A percentile compares a stretch with the other conserved stretches of the same genome.
phyloP scores from a whole-genome alignment of 2,329 filamentous ascomycete genomes.

The Microdochium paspali region DNA sequence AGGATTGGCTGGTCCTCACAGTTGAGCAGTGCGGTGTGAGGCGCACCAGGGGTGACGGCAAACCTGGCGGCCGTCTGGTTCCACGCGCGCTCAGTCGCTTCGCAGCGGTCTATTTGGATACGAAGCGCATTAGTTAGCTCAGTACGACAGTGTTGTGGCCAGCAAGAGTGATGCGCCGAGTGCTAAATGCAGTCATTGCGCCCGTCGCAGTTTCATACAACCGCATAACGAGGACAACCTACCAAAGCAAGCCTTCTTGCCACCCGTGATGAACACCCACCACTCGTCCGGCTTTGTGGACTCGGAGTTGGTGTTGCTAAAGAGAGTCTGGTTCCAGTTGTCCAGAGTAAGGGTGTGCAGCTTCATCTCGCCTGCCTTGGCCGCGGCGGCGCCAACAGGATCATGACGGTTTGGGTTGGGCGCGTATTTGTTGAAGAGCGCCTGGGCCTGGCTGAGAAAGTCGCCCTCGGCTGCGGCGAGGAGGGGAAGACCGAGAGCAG shows the following conservation, averaged over 20 bases:
- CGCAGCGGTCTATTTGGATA: constrained; percentile 48
- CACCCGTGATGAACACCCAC: constrained; percentile 65
- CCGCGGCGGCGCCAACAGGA: constrained; percentile 33
- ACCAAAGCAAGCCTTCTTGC: constrained; percentile 71
- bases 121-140: background rate
- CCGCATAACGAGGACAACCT: no score
- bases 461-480: constrained; percentile 43
- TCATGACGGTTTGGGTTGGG: constrained; percentile 35
- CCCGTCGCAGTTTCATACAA: no score
- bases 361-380: constrained; percentile 39
- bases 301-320: constrained; percentile 47
- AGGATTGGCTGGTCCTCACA: constrained; percentile 68
- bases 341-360: constrained; percentile 53
- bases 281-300: constrained; percentile 61
- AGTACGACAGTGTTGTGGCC: background rate
- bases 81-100: constrained; percentile 52
- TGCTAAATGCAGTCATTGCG: no score
- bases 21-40: constrained; percentile 61
- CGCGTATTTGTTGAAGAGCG: constrained; percentile 41
- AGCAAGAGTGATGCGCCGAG: no score
- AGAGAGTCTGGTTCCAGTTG: constrained; percentile 63
- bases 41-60: constrained; percentile 47
- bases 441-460: constrained; percentile 48
- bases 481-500: constrained; percentile 43
- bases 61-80: constrained; percentile 58